Evolutionary conservation across 768 basidiomycete genomes (phyloP).

Genomic region (Sutorius australiensis): DNA sequence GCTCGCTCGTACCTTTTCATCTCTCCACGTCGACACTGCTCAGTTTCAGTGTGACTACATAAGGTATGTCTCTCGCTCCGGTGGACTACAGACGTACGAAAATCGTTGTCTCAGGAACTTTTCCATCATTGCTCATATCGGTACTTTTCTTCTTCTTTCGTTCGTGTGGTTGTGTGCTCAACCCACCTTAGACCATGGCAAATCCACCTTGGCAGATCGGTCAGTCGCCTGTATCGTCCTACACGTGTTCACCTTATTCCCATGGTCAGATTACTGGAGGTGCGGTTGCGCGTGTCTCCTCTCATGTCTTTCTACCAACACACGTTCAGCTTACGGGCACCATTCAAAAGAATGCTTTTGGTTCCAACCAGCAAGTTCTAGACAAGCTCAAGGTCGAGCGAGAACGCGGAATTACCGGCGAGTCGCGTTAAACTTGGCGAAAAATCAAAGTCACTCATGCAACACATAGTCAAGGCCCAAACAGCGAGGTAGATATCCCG

Average conservation of each 20-base stretch:
- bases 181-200: conserved; percentile 75
- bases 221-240: conserved; percentile 30
- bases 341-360: conserved; percentile 60
- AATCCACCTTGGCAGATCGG: conserved; percentile 91
- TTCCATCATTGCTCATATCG: conserved; percentile 96
- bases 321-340: conserved; percentile 77
- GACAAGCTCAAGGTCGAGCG: conserved; percentile 97
- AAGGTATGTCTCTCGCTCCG: conserved; percentile 41
- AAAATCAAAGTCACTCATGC: conserved; percentile 3
- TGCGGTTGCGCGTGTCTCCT: conserved; percentile 26
- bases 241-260: not conserved
- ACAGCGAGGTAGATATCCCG: conserved; percentile 66
- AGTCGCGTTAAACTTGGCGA: not conserved
- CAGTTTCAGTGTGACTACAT: conserved; percentile 66
- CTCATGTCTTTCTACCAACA: not conserved
- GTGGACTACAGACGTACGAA: not conserved
- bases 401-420: conserved; percentile 94
- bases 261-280: conserved; percentile 66
- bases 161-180: conserved; percentile 2
- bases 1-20: conserved; percentile 16
- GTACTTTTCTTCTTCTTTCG: conserved; percentile 31
- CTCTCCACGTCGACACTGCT: conserved; percentile 44
- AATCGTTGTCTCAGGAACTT: conserved; percentile 59
- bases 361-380: conserved; percentile 78
- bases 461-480: conserved; percentile 80